Percentiles rank a stretch among this genome's conserved stretches.
phyloP scores from a whole-genome alignment of 495 filamentous ascomycete species.

The Neurospora sp. region DNA sequence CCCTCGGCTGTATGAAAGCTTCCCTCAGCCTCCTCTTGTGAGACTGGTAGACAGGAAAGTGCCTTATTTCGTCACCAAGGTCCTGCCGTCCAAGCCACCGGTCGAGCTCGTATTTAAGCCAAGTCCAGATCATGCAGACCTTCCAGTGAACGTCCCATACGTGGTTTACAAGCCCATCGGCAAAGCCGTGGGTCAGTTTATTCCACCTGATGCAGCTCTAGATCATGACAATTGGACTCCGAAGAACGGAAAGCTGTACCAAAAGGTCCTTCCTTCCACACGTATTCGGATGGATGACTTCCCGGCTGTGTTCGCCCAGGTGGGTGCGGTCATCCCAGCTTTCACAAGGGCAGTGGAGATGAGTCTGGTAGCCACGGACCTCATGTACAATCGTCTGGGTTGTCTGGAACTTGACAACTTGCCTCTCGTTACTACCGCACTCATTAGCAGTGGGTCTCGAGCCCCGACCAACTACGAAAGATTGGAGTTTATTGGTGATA shows the following conservation, averaged over 20 bases:
- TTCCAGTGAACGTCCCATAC: conserved; percentile 33
- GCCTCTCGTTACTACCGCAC: conserved; percentile 57
- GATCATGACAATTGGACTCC: background rate
- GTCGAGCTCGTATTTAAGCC: conserved; percentile 13
- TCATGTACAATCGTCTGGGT: conserved; percentile 51
- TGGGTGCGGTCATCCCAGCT: conserved; percentile 66
- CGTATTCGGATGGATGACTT: conserved; percentile 40
- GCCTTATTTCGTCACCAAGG: conserved; percentile 23
- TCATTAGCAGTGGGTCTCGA: conserved; percentile 53
- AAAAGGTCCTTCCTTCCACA: conserved; percentile 21
- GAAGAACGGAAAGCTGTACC: conserved; percentile 21
- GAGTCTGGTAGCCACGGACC: conserved; percentile 48
- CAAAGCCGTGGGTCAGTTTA: conserved; percentile 41
- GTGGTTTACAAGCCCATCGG: conserved; percentile 29
- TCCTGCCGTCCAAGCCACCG: conserved; percentile 29
- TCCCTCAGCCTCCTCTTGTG: conserved; percentile 19
- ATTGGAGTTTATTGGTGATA: conserved; percentile 83
- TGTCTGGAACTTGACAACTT: conserved; percentile 44
- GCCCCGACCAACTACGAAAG: conserved; percentile 68
- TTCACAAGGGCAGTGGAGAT: conserved; percentile 62
- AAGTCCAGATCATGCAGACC: conserved; percentile 13
- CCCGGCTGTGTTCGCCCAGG: conserved; percentile 48
- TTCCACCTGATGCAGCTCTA: conserved; percentile 32
- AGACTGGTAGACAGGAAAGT: conserved; percentile 12
- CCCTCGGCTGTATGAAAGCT: conserved; percentile 4